Conservation (phyloP, 148 eudicot species). For the Selenicereus undatus region DNA sequence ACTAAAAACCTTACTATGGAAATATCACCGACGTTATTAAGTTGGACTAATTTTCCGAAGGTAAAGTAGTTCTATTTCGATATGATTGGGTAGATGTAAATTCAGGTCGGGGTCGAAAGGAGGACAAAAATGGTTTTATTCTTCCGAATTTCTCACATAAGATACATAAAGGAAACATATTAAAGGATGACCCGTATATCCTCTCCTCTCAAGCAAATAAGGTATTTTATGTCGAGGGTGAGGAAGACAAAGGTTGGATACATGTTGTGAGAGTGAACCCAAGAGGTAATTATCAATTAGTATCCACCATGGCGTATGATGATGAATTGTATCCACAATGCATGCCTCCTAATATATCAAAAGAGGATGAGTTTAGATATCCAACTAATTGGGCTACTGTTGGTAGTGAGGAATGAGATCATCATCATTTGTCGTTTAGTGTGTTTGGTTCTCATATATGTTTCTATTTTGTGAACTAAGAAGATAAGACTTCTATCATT, state of each 20-base stretch:
- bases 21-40: background rate
- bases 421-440: too few relatives aligned
- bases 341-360: background rate
- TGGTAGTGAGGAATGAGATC: background rate
- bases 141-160: background rate
- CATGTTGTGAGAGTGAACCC: background rate
- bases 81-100: too few relatives aligned
- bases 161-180: background rate
- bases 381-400: background rate
- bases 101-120: too few relatives aligned
- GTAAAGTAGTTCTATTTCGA: background rate
- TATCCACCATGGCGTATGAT: background rate
- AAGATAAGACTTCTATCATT: too few relatives aligned
- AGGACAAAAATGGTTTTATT: background rate
- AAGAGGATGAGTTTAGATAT: background rate
- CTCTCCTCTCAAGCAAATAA: background rate
- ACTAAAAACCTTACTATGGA: background rate
- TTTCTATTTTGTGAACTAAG: too few relatives aligned
- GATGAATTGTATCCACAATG: too few relatives aligned
- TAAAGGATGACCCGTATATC: slow-evolving; percentile 2
- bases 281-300: too few relatives aligned
- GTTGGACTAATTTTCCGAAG: background rate
- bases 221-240: background rate
- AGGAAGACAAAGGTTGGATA: background rate
- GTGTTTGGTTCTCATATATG: too few relatives aligned